Evolutionary conservation across 768 basidiomycete species (phyloP).

Genomic region (Glaciozyma antarctica): DNA sequence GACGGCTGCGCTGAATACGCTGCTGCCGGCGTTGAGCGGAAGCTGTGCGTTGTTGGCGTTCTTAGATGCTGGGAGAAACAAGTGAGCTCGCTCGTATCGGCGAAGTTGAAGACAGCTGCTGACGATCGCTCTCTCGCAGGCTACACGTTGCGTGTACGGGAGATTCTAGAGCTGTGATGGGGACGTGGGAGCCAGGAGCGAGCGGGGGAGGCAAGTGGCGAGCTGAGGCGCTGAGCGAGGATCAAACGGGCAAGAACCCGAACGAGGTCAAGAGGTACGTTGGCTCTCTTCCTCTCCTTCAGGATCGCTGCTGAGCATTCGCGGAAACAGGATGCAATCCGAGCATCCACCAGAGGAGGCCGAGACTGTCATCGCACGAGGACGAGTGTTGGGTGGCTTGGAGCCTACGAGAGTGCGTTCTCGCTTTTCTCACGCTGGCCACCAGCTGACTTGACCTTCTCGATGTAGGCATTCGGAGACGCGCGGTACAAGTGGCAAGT

Average conservation of each 20-base stretch:
- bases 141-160: conserved; percentile 87
- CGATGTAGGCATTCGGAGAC: conserved; percentile 59
- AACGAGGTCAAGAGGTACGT: conserved; percentile 70
- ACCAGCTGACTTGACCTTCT: background rate
- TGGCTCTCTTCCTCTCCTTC: background rate
- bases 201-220: conserved; percentile 61
- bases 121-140: background rate
- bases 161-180: conserved; percentile 91
- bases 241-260: conserved; percentile 87
- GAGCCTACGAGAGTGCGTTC: conserved; percentile 57
- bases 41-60: conserved; percentile 84
- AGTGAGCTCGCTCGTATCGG: conserved; percentile 35
- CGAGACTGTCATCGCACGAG: conserved; percentile 61
- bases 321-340: conserved; percentile 54
- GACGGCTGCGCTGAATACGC: conserved; percentile 49
- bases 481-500: conserved; percentile 65
- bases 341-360: conserved; percentile 75
- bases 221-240: conserved; percentile 87
- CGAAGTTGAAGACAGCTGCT: background rate
- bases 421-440: conserved; percentile 49
- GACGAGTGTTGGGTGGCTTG: conserved; percentile 75
- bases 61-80: conserved; percentile 69
- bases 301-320: background rate
- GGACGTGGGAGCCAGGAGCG: conserved; percentile 65
- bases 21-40: conserved; percentile 77